phyloP scores from a whole-genome alignment of 257 asterid genomes.

The Paulownia fortunei region DNA sequence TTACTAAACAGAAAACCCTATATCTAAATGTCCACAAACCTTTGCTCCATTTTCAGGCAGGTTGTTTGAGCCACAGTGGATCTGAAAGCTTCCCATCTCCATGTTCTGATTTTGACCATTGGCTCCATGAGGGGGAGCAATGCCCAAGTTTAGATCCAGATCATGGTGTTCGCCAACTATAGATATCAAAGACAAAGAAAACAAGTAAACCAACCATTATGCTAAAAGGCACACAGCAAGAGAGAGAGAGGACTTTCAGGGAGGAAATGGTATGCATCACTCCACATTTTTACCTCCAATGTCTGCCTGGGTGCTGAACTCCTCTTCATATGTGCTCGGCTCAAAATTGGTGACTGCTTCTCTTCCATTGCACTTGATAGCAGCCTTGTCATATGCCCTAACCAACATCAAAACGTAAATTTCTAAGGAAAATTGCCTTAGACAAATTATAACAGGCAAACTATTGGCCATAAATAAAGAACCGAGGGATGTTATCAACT shows the following conservation, averaged over 20 bases:
- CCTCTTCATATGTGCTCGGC: conserved; percentile 67
- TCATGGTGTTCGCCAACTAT: conserved; percentile 49
- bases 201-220: conserved; percentile 15
- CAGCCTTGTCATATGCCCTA: conserved; percentile 97
- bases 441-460: conserved; percentile 10
- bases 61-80: conserved; percentile 47
- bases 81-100: conserved; percentile 37
- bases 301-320: conserved; percentile 52
- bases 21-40: conserved; percentile 46
- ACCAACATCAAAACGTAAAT: conserved; percentile 34
- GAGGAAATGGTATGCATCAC: background rate
- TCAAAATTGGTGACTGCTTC: conserved; percentile 96
- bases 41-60: conserved; percentile 43
- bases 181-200: conserved; percentile 24
- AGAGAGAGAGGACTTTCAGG: background rate
- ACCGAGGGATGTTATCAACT: conserved; percentile 21
- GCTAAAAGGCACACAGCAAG: background rate
- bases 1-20: background rate
- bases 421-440: conserved; percentile 20
- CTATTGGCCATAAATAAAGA: background rate
- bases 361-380: conserved; percentile 83
- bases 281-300: conserved; percentile 49
- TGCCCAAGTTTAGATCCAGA: conserved; percentile 75
- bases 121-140: conserved; percentile 57
- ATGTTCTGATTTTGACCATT: conserved; percentile 41